Evolutionary conservation across 2,329 filamentous ascomycete species (phyloP), one percentile per base, ranked within the genome.

Genomic region (Ampelomyces quisqualis): DNA sequence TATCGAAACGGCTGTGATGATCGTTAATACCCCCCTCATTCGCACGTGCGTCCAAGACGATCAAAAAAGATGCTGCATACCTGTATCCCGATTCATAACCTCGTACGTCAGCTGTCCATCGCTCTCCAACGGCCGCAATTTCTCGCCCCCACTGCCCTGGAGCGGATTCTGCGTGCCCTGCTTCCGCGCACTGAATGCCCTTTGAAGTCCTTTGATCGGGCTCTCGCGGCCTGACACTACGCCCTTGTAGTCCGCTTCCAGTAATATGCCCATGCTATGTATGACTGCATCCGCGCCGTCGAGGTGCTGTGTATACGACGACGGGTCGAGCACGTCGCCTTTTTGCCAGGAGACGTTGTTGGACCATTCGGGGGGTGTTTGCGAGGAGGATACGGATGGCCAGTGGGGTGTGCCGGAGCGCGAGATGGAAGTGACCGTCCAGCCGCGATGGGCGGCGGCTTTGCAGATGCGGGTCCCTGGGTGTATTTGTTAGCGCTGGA

Each of bases 171-270:
- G 77, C 38, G 81, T 80, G 41, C 81, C 60, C 71, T 68, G 57
- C 53, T 84, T 85, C 2, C 78, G 77, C 1, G 80, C 67, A 36
- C 83, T 82, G 67, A 97, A 95, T 18, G 89, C 88, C 57, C 85
- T 84, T 48, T 81, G 80, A 10, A 98, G 73, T 1, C 89, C 91
- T 5, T 81, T 71, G 37, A 95, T 70, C n/a, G 89, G 82, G 0
- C 87, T 89, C 60, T 95, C 90, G 45, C 80, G 82, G 35, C 93
- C 93, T 14, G 82, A 85, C 18, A 98, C 67, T 11, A 95, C 85
- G 55, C 86, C 87, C 72, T 98, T 98, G 80, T 98, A 98, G 74
- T 98, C 93, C 34, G 90, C 90, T 74, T 98, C 93, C 7, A 98
- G 80, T 13, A 98, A 78, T 58, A 98, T 96, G 7, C 93, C 93